phyloP scores from a whole-genome alignment of 2,329 filamentous ascomycete species.

The Exophiala sideris region DNA sequence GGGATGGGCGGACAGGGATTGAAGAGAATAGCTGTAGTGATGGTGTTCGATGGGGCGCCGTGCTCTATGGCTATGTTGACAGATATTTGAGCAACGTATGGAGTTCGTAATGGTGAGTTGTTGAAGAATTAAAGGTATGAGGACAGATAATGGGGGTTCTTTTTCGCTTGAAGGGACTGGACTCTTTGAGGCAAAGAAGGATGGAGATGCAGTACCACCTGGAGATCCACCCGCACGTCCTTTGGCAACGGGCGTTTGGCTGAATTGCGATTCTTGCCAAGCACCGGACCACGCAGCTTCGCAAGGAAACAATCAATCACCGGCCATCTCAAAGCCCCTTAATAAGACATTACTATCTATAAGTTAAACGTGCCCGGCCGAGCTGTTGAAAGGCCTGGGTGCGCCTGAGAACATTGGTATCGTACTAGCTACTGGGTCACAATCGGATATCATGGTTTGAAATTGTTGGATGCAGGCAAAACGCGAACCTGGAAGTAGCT shows the following conservation, averaged over 20 bases:
- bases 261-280: conserved; percentile 1
- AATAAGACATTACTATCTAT: too few species aligned
- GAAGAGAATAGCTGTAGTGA: neutral
- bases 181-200: conserved; percentile 4
- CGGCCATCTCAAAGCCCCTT: too few species aligned
- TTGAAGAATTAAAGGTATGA: conserved; percentile 11
- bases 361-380: too few species aligned
- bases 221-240: neutral
- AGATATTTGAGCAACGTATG: conserved; percentile 17
- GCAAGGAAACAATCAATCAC: neutral
- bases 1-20: conserved; percentile 12
- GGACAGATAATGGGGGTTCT: conserved; percentile 18
- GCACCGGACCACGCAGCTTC: neutral
- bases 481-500: too few species aligned
- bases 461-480: too few species aligned
- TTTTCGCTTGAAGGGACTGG: conserved; percentile 7
- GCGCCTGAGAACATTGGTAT: too few species aligned
- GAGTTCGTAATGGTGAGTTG: conserved; percentile 8
- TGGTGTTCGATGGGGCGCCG: conserved; percentile 1
- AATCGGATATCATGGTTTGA: too few species aligned
- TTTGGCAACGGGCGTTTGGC: neutral
- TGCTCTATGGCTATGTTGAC: conserved; percentile 5
- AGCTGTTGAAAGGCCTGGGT: too few species aligned
- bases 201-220: neutral
- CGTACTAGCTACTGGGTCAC: too few species aligned